Percentiles rank a stretch among this genome's conserved stretches.
Conservation (phyloP, 768 basidiomycete species). For the Hypholoma fasciculare region DNA sequence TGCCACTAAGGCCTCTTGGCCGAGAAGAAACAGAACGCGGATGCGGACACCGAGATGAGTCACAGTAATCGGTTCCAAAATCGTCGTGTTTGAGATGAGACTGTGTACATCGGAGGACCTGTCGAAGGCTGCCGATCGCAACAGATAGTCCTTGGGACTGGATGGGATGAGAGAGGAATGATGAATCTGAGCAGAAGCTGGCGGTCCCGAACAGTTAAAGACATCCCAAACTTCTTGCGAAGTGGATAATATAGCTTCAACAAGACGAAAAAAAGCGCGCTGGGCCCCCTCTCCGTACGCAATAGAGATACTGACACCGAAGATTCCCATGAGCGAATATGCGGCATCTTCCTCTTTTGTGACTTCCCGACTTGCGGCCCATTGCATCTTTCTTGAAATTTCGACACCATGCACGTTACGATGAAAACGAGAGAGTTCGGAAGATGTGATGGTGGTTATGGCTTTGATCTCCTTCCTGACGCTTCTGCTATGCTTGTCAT, state of each 20-base stretch:
- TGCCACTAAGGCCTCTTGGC: not conserved
- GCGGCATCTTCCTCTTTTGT: no score
- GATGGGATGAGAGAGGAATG: not conserved
- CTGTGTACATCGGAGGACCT: not conserved
- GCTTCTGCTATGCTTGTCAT: not conserved
- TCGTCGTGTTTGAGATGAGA: not conserved
- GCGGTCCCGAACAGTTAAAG: not conserved
- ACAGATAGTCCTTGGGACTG: not conserved
- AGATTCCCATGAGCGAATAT: no score
- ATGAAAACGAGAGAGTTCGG: not conserved
- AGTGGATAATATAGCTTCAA: not conserved
- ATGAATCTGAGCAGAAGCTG: not conserved
- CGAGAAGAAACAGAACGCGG: not conserved
- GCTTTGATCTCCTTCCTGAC: not conserved
- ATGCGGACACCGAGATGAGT: constrained; percentile 1
- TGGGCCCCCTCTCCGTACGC: constrained; percentile 2
- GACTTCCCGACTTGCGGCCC: no score
- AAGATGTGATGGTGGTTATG: not conserved
- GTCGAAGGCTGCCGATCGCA: not conserved
- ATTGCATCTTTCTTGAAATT: not conserved
- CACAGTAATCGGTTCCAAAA: not conserved
- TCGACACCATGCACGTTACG: not conserved
- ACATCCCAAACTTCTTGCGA: not conserved
- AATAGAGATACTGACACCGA: not conserved
- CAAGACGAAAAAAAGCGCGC: constrained; percentile 2